Base-by-base conservation (phyloP, 2,329 filamentous ascomycete genomes). In the Nemania diffusa region DNA sequence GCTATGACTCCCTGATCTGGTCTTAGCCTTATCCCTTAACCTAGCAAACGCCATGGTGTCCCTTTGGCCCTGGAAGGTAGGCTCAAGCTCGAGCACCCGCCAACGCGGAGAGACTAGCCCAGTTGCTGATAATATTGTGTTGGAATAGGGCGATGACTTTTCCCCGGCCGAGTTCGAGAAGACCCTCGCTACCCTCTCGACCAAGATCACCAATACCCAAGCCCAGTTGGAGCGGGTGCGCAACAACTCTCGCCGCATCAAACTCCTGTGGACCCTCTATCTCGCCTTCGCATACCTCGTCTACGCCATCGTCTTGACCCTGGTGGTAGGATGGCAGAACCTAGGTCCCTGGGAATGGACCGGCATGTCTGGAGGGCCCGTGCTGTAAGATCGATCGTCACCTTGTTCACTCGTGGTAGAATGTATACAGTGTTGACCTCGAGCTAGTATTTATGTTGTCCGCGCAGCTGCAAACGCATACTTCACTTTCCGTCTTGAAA, bases 111-210 rank as follows among this genome's bases (percentile, higher is more conserved):
- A 27, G 13, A 13, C 42, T 0, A 6, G 4, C 17, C n/a, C 3
- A 9, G 29, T 32, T 22, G 24, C 64, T 67, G 29, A 65, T n/a
- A 17, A 20, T 17, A 8, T 17, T 17, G 44, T 42, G 7, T 70
- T 20, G 46, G 20, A 51, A 40, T 75, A 97, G 93, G 88, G 88
- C 80, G 87, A 92, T 76, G 87, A 91, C 78, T 91, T 88, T 77
- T 97, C 94, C 72, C 91, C 96, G 27, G 94, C 94, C 58, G 92
- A 91, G 3, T 99, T 98, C 78, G 96, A 99, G 82, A 97, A 94
- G 84, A 89, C 91, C 2, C 89, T 99, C 32, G 92, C 93, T 9
- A 85, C 88, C 26, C 88, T 99, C 52, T 92, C 94, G 11, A 84
- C 84, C 59, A 97, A 96, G 81, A 97, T 99, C 79, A 85, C 90